Percentiles rank a stretch among this genome's conserved stretches.
phyloP scores from a whole-genome alignment of 1,284 basidiomycete genomes.

The Caloboletus inedulis region DNA sequence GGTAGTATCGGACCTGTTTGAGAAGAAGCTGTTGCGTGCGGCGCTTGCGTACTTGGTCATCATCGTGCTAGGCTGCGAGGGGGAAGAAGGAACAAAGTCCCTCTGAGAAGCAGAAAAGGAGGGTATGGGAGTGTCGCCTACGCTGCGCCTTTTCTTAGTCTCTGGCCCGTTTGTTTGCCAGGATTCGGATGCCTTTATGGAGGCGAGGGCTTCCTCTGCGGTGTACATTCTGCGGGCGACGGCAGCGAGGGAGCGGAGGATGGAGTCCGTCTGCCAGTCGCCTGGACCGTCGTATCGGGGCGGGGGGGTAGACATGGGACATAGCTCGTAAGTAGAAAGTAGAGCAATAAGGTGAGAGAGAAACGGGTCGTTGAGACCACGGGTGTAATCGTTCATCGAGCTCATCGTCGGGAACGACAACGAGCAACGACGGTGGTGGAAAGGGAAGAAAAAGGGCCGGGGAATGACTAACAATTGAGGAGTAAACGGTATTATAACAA shows the following conservation, averaged over 20 bases:
- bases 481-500: not conserved
- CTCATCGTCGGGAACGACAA: conserved; percentile 31
- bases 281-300: conserved; percentile 62
- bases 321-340: conserved; percentile 51
- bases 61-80: conserved; percentile 28
- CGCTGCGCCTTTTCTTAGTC: conserved; percentile 49
- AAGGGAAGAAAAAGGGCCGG: not conserved
- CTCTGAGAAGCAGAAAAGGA: conserved; percentile 30
- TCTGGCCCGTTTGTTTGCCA: conserved; percentile 39
- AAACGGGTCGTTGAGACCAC: conserved; percentile 37
- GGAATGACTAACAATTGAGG: not conserved
- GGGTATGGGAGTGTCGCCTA: conserved; percentile 41
- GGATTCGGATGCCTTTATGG: conserved; percentile 39
- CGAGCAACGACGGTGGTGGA: conserved; percentile 2
- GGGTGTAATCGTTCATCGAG: conserved; percentile 23
- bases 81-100: conserved; percentile 13
- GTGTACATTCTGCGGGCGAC: conserved; percentile 59
- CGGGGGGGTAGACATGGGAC: conserved; percentile 47
- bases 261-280: conserved; percentile 64
- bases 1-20: conserved; percentile 22
- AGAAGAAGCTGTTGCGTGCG: conserved; percentile 24
- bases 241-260: conserved; percentile 52
- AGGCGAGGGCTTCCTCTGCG: conserved; percentile 50
- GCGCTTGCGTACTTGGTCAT: conserved; percentile 16
- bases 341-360: conserved; percentile 49